These are phyloP conservation scores for Camellia sinensis DNA, from an alignment of 148 eudicot genomes.

Conservation along the genomic window DNA sequence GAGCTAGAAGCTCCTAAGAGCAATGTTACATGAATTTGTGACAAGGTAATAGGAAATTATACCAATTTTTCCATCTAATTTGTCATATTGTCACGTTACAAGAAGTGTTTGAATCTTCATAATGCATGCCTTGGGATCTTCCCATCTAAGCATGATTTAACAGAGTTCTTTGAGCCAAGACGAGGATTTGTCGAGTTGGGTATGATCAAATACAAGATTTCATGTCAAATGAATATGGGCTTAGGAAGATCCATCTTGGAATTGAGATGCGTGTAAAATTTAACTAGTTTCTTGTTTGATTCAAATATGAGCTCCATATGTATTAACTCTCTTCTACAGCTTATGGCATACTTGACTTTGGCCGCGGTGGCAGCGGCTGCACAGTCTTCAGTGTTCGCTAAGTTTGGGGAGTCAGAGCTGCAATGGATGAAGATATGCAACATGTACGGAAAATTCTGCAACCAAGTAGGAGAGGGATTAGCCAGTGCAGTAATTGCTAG, in stretches of 20 bases:
- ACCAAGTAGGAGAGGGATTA: conserved; percentile 67
- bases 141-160: background rate
- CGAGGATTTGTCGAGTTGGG: background rate
- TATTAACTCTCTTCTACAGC: conserved; percentile 35
- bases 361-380: conserved; percentile 72
- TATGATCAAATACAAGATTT: background rate
- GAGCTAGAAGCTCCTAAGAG: background rate
- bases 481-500: conserved; percentile 55
- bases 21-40: background rate
- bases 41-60: background rate
- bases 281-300: too few species aligned
- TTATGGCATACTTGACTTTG: conserved; percentile 69
- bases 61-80: background rate
- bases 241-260: too few species aligned
- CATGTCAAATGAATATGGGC: background rate
- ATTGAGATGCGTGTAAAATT: too few species aligned
- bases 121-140: background rate
- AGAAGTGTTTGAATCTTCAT: conserved; percentile 1
- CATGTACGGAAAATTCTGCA: conserved; percentile 72
- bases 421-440: conserved; percentile 87
- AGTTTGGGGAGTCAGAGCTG: conserved; percentile 69
- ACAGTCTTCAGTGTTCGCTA: conserved; percentile 58
- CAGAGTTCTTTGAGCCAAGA: background rate
- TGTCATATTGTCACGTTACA: background rate
- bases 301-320: background rate